Conservation (phyloP, 305 asterid genomes). For the Striga hermonthica region DNA sequence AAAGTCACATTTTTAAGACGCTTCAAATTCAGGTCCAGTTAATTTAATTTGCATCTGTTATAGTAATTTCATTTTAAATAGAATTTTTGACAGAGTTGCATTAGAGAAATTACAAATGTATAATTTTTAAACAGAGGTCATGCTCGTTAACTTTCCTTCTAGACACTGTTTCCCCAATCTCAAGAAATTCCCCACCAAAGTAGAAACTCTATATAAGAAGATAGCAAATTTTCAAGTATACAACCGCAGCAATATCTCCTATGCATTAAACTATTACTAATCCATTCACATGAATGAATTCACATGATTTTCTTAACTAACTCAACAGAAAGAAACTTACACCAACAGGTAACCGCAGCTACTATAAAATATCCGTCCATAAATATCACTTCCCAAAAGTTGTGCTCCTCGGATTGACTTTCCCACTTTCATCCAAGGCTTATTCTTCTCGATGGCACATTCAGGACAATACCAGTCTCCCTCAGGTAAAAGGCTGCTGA, state of each 20-base stretch:
- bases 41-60: not conserved
- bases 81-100: not conserved
- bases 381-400: constrained; percentile 57
- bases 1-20: constrained; percentile 8
- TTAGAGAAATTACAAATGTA: not conserved
- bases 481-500: constrained; percentile 58
- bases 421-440: constrained; percentile 44
- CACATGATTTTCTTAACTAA: not conserved
- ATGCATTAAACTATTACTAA: too few species aligned
- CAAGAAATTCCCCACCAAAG: too few species aligned
- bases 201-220: too few species aligned
- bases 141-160: not conserved
- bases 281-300: too few species aligned
- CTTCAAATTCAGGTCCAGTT: not conserved
- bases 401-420: constrained; percentile 58
- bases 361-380: constrained; percentile 51
- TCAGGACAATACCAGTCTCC: constrained; percentile 89
- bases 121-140: not conserved
- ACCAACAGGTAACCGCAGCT: constrained; percentile 69
- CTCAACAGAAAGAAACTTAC: constrained; percentile 46
- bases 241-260: too few species aligned
- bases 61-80: not conserved
- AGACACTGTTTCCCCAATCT: too few species aligned
- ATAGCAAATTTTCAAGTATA: too few species aligned
- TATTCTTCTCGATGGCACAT: constrained; percentile 52